These are phyloP conservation scores for Acacia concinna DNA, from an alignment of 331 rosid genomes.

Conservation along the genomic window DNA sequence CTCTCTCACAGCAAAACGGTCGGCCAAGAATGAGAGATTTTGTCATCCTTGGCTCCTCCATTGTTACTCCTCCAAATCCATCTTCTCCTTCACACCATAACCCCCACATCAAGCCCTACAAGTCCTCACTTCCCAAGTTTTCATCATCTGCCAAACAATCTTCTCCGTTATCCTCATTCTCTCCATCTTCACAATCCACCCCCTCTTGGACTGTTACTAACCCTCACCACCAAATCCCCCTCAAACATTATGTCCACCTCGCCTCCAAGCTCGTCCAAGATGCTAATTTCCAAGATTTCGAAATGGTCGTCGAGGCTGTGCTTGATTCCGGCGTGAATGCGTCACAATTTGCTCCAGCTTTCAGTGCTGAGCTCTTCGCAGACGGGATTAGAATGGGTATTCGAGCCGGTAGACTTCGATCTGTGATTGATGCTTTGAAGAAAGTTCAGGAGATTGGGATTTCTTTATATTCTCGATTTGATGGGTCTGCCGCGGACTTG, in stretches of 20 bases:
- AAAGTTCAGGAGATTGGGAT: constrained; percentile 47
- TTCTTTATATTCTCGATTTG: constrained; percentile 47
- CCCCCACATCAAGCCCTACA: constrained; percentile 38
- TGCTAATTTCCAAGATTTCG: constrained; percentile 50
- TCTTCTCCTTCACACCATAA: constrained; percentile 34
- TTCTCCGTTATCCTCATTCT: constrained; percentile 24
- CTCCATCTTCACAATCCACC: constrained; percentile 39
- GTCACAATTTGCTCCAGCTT: constrained; percentile 41
- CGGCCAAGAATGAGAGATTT: constrained; percentile 61
- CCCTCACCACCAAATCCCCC: constrained; percentile 37
- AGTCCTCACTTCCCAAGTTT: constrained; percentile 41
- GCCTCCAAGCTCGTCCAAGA: constrained; percentile 60
- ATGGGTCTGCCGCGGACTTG: constrained; percentile 43
- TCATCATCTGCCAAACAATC: constrained; percentile 34
- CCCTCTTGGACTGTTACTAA: constrained; percentile 30
- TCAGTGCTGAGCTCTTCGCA: constrained; percentile 50
- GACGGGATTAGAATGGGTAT: constrained; percentile 47
- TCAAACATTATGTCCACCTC: constrained; percentile 43
- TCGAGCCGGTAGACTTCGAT: constrained; percentile 45
- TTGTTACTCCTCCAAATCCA: constrained; percentile 41
- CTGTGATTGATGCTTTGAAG: constrained; percentile 43
- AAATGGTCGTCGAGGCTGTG: constrained; percentile 45
- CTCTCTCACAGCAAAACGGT: constrained; percentile 33
- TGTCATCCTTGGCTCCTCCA: constrained; percentile 58
- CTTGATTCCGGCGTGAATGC: constrained; percentile 48